These are phyloP conservation scores for Grigorovia humatica DNA, from an alignment of 805 yeast genomes.

Conservation along the genomic window DNA sequence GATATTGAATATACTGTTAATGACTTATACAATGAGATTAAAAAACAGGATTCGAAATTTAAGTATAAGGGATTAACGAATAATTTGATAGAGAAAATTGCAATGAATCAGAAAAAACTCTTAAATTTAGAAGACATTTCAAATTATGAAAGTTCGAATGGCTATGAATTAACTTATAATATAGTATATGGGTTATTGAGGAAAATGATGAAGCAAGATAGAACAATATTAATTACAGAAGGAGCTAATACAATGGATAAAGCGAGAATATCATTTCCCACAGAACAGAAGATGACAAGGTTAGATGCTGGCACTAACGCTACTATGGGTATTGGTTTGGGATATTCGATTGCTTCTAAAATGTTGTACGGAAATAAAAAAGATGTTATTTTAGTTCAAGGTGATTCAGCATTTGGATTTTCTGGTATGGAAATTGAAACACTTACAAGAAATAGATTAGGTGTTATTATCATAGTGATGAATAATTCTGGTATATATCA, in stretches of 20 bases:
- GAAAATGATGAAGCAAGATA: conserved; percentile 28
- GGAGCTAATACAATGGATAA: conserved; percentile 77
- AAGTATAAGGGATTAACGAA: conserved; percentile 7
- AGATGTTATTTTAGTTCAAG: conserved; percentile 50
- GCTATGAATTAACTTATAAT: conserved; percentile 37
- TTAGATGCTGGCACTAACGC: conserved; percentile 70
- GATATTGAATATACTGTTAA: conserved; percentile 37
- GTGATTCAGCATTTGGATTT: conserved; percentile 73
- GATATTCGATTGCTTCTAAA: conserved; percentile 58
- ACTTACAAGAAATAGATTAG: conserved; percentile 43
- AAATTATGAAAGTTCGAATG: neutral
- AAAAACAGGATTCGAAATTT: conserved; percentile 1
- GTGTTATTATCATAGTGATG: conserved; percentile 52
- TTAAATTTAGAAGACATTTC: conserved; percentile 9
- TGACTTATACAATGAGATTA: conserved; percentile 27
- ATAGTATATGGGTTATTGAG: conserved; percentile 43
- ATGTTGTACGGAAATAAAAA: conserved; percentile 25
- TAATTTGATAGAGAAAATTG: conserved; percentile 8
- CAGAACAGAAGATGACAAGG: conserved; percentile 41
- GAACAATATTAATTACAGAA: conserved; percentile 44
- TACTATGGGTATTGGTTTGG: conserved; percentile 68
- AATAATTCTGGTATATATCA: conserved; percentile 67
- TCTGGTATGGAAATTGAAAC: conserved; percentile 68
- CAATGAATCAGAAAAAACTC: conserved; percentile 17
- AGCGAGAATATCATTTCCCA: conserved; percentile 51